Percentiles rank a stretch among this genome's conserved stretches.
Evolutionary conservation across 805 yeast species (phyloP).

Genomic region (Metschnikowia rubicola): DNA sequence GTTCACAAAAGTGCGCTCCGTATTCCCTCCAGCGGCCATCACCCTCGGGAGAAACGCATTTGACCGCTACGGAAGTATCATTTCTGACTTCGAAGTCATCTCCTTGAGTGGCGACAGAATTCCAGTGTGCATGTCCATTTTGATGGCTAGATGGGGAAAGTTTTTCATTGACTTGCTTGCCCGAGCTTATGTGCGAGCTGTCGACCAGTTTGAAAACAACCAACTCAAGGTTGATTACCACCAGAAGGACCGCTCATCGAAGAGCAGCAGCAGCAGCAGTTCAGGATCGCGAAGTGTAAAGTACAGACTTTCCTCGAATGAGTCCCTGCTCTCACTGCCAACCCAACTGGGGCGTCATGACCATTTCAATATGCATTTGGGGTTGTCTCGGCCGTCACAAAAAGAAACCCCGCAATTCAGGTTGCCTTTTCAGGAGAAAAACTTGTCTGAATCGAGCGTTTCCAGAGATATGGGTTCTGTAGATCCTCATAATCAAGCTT

Average conservation of each 20-base stretch:
- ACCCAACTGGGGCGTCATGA: slow-evolving; percentile 9
- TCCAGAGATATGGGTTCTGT: slow-evolving; percentile 17
- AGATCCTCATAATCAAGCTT: slow-evolving; percentile 24
- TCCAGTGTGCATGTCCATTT: slow-evolving; percentile 55
- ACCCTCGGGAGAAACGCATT: slow-evolving; percentile 74
- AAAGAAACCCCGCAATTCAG: slow-evolving; percentile 56
- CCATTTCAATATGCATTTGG: slow-evolving; percentile 18
- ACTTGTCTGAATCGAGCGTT: slow-evolving; percentile 2
- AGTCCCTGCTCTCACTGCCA: slow-evolving; percentile 5
- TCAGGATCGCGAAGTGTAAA: slow-evolving; percentile 1
- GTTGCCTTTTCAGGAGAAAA: slow-evolving; percentile 61
- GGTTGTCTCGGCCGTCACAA: slow-evolving; percentile 25
- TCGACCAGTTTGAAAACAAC: slow-evolving; percentile 35
- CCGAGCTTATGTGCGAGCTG: slow-evolving; percentile 61
- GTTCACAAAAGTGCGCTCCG: slow-evolving; percentile 62
- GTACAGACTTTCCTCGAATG: slow-evolving; percentile 1
- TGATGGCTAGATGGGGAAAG: slow-evolving; percentile 75
- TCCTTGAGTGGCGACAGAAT: slow-evolving; percentile 69
- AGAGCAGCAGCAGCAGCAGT: slow-evolving; percentile 10
- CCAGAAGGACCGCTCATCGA: slow-evolving; percentile 9
- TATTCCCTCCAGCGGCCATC: slow-evolving; percentile 73
- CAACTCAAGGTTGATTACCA: slow-evolving; percentile 15
- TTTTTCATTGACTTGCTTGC: slow-evolving; percentile 62
- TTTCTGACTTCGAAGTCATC: slow-evolving; percentile 70
- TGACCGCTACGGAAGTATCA: slow-evolving; percentile 58